Evolutionary conservation across 768 basidiomycete species (phyloP).

Genomic region (Termitomyces heimii): DNA sequence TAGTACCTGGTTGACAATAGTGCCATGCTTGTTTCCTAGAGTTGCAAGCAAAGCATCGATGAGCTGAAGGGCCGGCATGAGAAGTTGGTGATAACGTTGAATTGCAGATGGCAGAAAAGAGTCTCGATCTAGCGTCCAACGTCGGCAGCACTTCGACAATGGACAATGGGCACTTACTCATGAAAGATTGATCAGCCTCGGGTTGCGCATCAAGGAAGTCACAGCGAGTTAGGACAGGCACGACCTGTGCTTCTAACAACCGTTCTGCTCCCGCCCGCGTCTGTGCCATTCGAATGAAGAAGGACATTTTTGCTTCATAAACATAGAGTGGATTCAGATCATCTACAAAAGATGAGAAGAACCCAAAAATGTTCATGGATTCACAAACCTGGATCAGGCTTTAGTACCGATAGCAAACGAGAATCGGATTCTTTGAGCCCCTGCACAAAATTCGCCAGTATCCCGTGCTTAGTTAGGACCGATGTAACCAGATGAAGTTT

Average conservation of each 20-base stretch:
- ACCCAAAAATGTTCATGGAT: not conserved
- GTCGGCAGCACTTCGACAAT: not conserved
- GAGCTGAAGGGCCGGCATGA: slow-evolving; percentile 84
- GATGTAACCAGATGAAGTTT: slow-evolving; percentile 59
- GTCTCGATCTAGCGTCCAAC: slow-evolving; percentile 55
- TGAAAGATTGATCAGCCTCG: slow-evolving; percentile 74
- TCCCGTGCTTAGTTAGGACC: slow-evolving; percentile 65
- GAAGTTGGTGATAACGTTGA: slow-evolving; percentile 85
- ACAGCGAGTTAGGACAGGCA: slow-evolving; percentile 73
- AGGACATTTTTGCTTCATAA: slow-evolving; percentile 91
- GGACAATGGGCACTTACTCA: slow-evolving; percentile 47
- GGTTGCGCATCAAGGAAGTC: slow-evolving; percentile 86
- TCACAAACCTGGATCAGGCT: slow-evolving; percentile 81
- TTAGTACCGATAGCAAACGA: slow-evolving; percentile 68
- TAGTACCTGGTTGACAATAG: slow-evolving; percentile 62
- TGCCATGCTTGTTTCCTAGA: slow-evolving; percentile 62
- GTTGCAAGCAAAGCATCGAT: slow-evolving; percentile 72
- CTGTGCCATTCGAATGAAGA: slow-evolving; percentile 81
- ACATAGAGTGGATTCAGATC: slow-evolving; percentile 90
- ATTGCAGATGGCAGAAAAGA: slow-evolving; percentile 86
- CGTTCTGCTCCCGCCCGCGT: slow-evolving; percentile 81
- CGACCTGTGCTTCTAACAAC: slow-evolving; percentile 69
- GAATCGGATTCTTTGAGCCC: slow-evolving; percentile 81
- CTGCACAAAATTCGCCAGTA: slow-evolving; percentile 73
- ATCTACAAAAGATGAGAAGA: slow-evolving; percentile 37